These are phyloP conservation scores for Russula sp. DNA, from an alignment of 768 basidiomycete species.

Conservation along the genomic window DNA sequence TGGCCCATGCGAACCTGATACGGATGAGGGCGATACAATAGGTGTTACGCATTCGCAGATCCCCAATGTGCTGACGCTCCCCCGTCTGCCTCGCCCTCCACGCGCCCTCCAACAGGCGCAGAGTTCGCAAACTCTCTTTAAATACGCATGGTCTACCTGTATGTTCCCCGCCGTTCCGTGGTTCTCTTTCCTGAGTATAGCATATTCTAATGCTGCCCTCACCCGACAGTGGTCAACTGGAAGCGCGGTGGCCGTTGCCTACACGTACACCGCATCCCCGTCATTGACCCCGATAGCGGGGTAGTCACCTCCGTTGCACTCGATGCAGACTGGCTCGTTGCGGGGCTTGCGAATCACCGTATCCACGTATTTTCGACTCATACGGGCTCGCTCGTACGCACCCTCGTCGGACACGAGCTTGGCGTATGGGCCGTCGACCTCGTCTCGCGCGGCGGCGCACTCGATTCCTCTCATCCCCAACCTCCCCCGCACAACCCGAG, in stretches of 20 bases:
- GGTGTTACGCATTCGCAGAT: constrained; percentile 5
- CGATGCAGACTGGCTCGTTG: constrained; percentile 79
- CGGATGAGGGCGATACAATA: constrained; percentile 14
- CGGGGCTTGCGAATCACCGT: constrained; percentile 81
- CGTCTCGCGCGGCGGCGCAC: constrained; percentile 59
- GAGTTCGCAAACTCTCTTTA: constrained; percentile 21
- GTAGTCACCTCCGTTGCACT: constrained; percentile 87
- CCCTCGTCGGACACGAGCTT: constrained; percentile 76
- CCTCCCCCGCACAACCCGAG: neutral
- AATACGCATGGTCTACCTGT: constrained; percentile 29
- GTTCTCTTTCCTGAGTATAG: neutral
- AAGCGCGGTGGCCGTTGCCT: constrained; percentile 27
- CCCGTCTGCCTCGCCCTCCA: constrained; percentile 10
- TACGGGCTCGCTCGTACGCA: constrained; percentile 72
- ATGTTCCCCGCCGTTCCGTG: neutral
- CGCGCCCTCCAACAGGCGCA: constrained; percentile 2
- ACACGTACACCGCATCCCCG: constrained; percentile 31
- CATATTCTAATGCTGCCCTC: neutral
- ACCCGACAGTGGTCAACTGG: constrained; percentile 31
- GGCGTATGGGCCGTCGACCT: constrained; percentile 95
- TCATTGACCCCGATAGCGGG: constrained; percentile 46
- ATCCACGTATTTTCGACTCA: constrained; percentile 82
- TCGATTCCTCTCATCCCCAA: constrained; percentile 23
- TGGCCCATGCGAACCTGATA: constrained; percentile 13
- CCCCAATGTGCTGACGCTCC: constrained; percentile 4